A percentile compares a stretch with the other conserved stretches of the same genome.
Conservation (phyloP, 1,284 basidiomycete species). For the Puccinia horiana region DNA sequence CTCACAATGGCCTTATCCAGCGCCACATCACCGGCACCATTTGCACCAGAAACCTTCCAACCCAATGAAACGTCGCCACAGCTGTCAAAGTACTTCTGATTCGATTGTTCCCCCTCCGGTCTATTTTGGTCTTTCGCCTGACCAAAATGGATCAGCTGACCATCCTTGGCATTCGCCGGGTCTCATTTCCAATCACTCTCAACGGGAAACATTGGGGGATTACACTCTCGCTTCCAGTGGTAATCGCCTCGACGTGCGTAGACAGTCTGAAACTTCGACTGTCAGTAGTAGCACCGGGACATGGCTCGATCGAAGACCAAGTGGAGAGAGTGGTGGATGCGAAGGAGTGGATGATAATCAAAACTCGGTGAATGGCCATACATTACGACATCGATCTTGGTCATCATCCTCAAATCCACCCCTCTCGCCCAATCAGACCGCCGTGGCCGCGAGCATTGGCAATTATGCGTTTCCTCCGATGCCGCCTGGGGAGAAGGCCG, state of each 20-base stretch:
- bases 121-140: background rate
- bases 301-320: slow-evolving; percentile 28
- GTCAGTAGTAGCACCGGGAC: slow-evolving; percentile 12
- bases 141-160: background rate
- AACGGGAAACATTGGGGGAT: background rate
- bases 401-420: slow-evolving; percentile 17
- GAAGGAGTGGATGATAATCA: background rate
- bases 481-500: background rate
- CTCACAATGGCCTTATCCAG: slow-evolving; percentile 30
- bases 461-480: slow-evolving; percentile 16
- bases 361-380: background rate
- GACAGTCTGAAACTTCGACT: slow-evolving; percentile 15
- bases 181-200: slow-evolving; percentile 1
- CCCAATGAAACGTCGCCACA: slow-evolving; percentile 27
- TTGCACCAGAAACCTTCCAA: slow-evolving; percentile 11
- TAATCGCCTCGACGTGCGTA: background rate
- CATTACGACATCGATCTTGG: slow-evolving; percentile 18
- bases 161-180: slow-evolving; percentile 9
- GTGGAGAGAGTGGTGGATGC: slow-evolving; percentile 3
- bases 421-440: background rate
- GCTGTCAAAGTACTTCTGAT: slow-evolving; percentile 11
- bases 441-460: background rate
- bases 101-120: slow-evolving; percentile 4
- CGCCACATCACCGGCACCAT: slow-evolving; percentile 19
- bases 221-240: background rate